Conservation (phyloP, 495 filamentous ascomycete species). For the Annulohypoxylon bovei region DNA sequence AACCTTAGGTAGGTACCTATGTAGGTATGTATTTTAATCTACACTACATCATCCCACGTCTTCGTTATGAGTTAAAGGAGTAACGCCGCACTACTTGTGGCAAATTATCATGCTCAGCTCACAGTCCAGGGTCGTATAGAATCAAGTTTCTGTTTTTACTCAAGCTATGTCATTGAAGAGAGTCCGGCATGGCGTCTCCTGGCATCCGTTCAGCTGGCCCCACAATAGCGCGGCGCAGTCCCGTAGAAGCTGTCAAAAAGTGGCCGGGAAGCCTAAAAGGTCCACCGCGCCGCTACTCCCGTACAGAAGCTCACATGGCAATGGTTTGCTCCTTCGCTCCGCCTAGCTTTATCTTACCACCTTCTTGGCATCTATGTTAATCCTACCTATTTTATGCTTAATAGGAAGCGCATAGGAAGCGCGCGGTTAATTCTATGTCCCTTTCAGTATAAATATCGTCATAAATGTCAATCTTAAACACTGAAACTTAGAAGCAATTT, state of each 20-base stretch:
- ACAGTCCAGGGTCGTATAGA: not conserved
- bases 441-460: too few relatives aligned
- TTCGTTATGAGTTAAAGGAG: not conserved
- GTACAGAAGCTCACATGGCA: not conserved
- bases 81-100: not conserved
- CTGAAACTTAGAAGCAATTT: too few relatives aligned
- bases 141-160: not conserved
- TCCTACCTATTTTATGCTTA: not conserved
- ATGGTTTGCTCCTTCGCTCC: not conserved
- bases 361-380: not conserved
- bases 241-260: not conserved
- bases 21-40: not conserved
- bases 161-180: not conserved
- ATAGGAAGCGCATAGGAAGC: too few relatives aligned
- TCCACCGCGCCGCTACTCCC: not conserved
- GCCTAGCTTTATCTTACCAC: not conserved
- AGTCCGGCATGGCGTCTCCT: not conserved
- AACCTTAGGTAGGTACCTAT: too few relatives aligned
- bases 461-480: too few relatives aligned
- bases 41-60: not conserved
- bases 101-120: not conserved
- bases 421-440: not conserved
- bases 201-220: not conserved
- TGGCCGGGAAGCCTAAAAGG: not conserved
- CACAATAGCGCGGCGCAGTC: not conserved